Percentiles rank a stretch among this genome's conserved stretches.
These are phyloP conservation scores for Triadica sebifera DNA, from an alignment of 345 rosid genomes.

Conservation along the genomic window DNA sequence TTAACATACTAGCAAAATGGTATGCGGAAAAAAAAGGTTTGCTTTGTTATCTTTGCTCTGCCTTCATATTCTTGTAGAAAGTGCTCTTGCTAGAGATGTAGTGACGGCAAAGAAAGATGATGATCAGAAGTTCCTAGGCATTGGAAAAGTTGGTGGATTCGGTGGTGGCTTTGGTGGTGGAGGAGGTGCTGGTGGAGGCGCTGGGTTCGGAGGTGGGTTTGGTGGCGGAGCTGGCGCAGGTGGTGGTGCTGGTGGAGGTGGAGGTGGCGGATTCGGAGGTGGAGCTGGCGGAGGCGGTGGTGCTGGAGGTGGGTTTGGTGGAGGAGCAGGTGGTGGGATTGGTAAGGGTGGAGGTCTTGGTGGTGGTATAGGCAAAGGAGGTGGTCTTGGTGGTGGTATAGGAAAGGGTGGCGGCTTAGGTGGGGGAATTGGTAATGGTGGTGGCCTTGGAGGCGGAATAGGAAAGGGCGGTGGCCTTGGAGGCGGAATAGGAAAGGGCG, in stretches of 20 bases:
- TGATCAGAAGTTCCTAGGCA: conserved; percentile 18
- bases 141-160: conserved; percentile 18
- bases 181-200: conserved; percentile 15
- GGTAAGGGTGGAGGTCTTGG: conserved; percentile 28
- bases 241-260: background rate
- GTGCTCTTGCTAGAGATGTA: conserved; percentile 40
- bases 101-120: conserved; percentile 23
- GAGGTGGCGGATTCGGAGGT: conserved; percentile 8
- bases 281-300: conserved; percentile 16
- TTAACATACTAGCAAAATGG: conserved; percentile 26
- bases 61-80: conserved; percentile 37
- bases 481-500: conserved; percentile 29
- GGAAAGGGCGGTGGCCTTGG: conserved; percentile 20
- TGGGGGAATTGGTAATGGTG: conserved; percentile 8
- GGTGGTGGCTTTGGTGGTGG: conserved; percentile 30
- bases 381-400: conserved; percentile 20
- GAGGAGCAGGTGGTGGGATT: conserved; percentile 27
- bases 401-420: conserved; percentile 20
- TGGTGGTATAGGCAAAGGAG: conserved; percentile 18
- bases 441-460: background rate
- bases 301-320: conserved; percentile 1
- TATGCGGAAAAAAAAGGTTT: conserved; percentile 15
- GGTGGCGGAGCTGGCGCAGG: background rate
- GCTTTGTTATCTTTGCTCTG: conserved; percentile 46
- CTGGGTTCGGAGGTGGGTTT: conserved; percentile 6